Conservation (phyloP, 371 early-diverging fungal species). For the Mucor circinelloides region DNA sequence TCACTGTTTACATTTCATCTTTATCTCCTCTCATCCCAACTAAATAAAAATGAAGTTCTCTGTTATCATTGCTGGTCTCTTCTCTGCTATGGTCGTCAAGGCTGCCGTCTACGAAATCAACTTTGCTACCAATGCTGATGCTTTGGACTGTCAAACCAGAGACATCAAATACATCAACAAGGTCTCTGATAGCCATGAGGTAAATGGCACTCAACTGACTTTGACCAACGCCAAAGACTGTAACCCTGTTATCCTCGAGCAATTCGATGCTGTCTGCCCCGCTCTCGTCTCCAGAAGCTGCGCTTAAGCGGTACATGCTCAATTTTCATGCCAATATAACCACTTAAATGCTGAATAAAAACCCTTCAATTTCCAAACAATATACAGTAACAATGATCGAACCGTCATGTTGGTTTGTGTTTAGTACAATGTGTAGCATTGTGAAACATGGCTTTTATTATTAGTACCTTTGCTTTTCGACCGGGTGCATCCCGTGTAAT, state of each 20-base stretch:
- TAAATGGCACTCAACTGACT: not conserved
- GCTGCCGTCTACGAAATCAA: not conserved
- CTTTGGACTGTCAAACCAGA: not conserved
- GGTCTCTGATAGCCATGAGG: not conserved
- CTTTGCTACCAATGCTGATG: not conserved
- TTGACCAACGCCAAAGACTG: not conserved
- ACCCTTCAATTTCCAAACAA: too few relatives aligned
- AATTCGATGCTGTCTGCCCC: not conserved
- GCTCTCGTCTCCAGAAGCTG: not conserved
- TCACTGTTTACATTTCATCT: not conserved
- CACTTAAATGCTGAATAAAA: not conserved
- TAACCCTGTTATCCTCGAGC: not conserved
- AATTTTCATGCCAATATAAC: not conserved
- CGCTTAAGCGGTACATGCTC: not conserved
- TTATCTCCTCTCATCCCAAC: not conserved
- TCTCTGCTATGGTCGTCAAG: not conserved
- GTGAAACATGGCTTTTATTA: too few relatives aligned
- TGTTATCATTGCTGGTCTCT: conserved; percentile 2
- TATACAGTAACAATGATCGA: too few relatives aligned
- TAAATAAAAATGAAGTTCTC: conserved; percentile 11
- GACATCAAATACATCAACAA: not conserved
- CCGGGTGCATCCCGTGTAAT: too few relatives aligned
- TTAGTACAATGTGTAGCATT: too few relatives aligned
- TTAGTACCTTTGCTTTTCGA: too few relatives aligned
- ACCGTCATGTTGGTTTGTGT: too few relatives aligned